Evolutionary conservation across 306 rosid genomes (phyloP).

Genomic region (Casuarina glauca): DNA sequence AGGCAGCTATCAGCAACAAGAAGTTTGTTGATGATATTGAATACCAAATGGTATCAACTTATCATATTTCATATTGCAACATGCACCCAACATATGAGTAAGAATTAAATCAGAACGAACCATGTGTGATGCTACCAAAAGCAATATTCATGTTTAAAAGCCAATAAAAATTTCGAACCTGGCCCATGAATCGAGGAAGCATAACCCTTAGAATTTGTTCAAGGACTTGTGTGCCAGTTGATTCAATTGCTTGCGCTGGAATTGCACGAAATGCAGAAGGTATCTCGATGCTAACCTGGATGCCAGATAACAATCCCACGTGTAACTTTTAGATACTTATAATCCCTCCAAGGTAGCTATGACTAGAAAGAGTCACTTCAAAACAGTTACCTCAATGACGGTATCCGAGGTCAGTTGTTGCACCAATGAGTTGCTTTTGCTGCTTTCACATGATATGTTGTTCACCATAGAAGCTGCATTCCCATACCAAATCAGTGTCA

Average conservation of each 20-base stretch:
- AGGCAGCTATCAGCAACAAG: background rate
- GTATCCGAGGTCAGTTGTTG: slow-evolving; percentile 81
- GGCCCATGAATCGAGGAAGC: slow-evolving; percentile 90
- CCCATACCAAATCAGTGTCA: slow-evolving; percentile 83
- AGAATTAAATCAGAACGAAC: slow-evolving; percentile 5
- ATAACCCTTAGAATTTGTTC: slow-evolving; percentile 80
- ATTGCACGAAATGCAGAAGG: slow-evolving; percentile 74
- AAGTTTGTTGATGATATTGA: background rate
- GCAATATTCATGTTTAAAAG: background rate
- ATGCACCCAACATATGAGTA: background rate
- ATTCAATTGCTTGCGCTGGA: slow-evolving; percentile 85
- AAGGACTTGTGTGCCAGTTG: slow-evolving; percentile 93
- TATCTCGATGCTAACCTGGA: slow-evolving; percentile 82
- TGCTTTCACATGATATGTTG: slow-evolving; percentile 68
- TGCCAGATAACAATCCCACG: slow-evolving; percentile 31
- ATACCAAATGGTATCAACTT: background rate
- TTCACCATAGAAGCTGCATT: slow-evolving; percentile 97
- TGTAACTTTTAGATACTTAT: background rate
- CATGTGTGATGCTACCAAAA: background rate
- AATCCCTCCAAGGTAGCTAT: background rate
- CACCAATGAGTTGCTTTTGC: slow-evolving; percentile 37
- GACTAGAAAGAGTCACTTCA: background rate
- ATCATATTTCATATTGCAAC: background rate
- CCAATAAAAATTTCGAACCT: slow-evolving; percentile 46
- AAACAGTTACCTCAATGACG: slow-evolving; percentile 67